Evolutionary conservation across 179 eudicot genomes (phyloP), one percentile per base, ranked within the genome.

Genomic region (Silene vulgaris): DNA sequence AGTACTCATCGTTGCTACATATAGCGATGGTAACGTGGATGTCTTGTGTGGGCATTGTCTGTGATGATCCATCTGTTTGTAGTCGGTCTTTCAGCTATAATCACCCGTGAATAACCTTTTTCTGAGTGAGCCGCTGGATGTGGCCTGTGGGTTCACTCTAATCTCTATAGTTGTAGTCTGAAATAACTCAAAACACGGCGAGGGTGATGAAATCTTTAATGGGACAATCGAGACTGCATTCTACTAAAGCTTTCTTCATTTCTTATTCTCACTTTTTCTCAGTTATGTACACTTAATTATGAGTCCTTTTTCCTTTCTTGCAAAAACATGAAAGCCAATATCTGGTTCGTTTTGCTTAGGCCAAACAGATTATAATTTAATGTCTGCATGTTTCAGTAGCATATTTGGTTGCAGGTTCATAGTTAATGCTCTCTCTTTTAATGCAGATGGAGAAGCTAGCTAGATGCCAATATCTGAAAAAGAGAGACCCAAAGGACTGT

Each of bases 391-490:
- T 69, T 19, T 37, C 3, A 14, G 19, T 56, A 28, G 16, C 57
- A 64, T 21, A 56, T 20, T n/a, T 65, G 52, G 5, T 52, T 54
- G 17, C 14, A 28, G 54, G 50, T 56, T 56, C 12, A 68, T 57
- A 63, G 70, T 77, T 86, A 60, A 80, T 60, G 26, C 69, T 29
- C 45, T 60, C 74, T 76, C 59, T 61, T 81, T 68, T 81, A 16
- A 75, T 86, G 69, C 88, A 96, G 99, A 93, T 96, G 97, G 99
- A 96, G 84, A 90, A 90, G 87, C 84, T 96, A 85, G 99, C 99
- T 72, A 91, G 97, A 79, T 83, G 81, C 73, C 97, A 84, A 74
- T 96, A 90, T 81, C 81, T 96, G 82, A 91, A 87, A 85, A 88
- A 71, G 72, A 96, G 80, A 85, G 99, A 96, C 81, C 99, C 99